A percentile compares a stretch with the other conserved stretches of the same genome.
phyloP scores from a whole-genome alignment of 352 stramenopile species.

The Globisporangium rhizosaccharum region DNA sequence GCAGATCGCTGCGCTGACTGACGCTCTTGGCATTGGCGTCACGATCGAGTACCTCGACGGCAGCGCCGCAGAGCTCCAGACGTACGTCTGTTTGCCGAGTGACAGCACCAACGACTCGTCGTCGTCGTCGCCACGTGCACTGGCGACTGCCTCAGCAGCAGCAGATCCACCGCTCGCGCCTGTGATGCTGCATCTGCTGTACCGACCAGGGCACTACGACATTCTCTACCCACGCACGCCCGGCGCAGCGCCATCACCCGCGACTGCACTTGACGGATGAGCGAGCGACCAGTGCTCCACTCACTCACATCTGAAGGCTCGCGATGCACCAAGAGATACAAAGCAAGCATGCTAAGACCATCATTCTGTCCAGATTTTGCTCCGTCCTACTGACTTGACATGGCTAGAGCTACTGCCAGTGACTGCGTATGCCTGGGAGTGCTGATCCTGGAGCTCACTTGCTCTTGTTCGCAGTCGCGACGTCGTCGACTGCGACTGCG shows the following conservation, averaged over 20 bases:
- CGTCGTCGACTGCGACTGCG: slow-evolving; percentile 67
- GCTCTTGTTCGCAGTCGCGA: slow-evolving; percentile 47
- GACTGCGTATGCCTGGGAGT: neutral
- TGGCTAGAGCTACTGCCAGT: neutral
- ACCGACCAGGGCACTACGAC: slow-evolving; percentile 94
- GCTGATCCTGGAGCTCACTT: slow-evolving; percentile 22
- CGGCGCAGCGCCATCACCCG: neutral
- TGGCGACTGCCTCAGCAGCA: neutral
- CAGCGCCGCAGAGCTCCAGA: slow-evolving; percentile 48
- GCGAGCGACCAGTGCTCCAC: neutral
- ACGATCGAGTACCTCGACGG: slow-evolving; percentile 94
- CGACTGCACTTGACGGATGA: neutral
- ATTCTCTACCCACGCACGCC: slow-evolving; percentile 80
- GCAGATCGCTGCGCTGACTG: slow-evolving; percentile 89
- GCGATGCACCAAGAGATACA: too few species aligned
- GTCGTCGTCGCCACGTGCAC: neutral
- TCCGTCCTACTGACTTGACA: neutral
- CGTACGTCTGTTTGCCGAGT: slow-evolving; percentile 49
- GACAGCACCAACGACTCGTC: neutral
- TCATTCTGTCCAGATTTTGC: too few species aligned
- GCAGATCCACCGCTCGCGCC: slow-evolving; percentile 12
- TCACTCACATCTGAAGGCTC: too few species aligned
- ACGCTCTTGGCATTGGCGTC: slow-evolving; percentile 86
- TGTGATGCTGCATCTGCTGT: slow-evolving; percentile 78
- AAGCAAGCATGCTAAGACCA: too few species aligned